Evolutionary conservation across 805 yeast species (phyloP), one percentile per base, ranked within the genome.

Genomic region (Starmerella ratchasimensis): DNA sequence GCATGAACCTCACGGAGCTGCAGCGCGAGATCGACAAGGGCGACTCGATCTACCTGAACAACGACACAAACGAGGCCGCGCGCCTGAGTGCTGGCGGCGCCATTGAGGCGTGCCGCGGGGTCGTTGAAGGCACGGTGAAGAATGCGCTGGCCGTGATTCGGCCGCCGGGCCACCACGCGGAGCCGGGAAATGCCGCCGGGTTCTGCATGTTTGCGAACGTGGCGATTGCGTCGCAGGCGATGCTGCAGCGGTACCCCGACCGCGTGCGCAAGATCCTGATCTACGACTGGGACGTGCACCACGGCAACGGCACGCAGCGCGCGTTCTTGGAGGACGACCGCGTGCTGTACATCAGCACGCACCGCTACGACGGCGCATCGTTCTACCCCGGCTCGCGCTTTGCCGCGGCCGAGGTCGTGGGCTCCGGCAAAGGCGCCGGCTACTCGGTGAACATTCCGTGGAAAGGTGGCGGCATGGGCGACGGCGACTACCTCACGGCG

Each of bases 81-180:
- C 80, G 79, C 56, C 66, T 93, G 28, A 77, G 94, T 28, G 88
- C 96, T 56, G 99, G 99, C 39, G 97, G 98, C 26, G 78, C 94
- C 22, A 90, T 90, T 35, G 97, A 90, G 58, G 94, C 95, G 1
- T 86, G 97, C 57, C 73, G 74, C 47, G 94, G 97, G 0, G 97
- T 90, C 16, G 80, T 90, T 8, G 96, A 86, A 55, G 93, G 94
- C 3, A 64, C 69, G 39, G 97, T 88, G 22, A 83, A 83, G 54
- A 90, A 90, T 55, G 76, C 96, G 0, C 55, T 90, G 34, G 99
- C 98, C 0, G 81, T 90, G 6, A 94, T 90, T 13, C 72, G 99
- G 47, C 99, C 99, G 1, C 99, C 99, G 0, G 99, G 99, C 5
- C 99, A 90, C 62, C 99, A 90, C 55, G 97, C 98, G 1, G 99